phyloP scores from a whole-genome alignment of 2,329 filamentous ascomycete genomes.

The Teratosphaeria gauchensis region DNA sequence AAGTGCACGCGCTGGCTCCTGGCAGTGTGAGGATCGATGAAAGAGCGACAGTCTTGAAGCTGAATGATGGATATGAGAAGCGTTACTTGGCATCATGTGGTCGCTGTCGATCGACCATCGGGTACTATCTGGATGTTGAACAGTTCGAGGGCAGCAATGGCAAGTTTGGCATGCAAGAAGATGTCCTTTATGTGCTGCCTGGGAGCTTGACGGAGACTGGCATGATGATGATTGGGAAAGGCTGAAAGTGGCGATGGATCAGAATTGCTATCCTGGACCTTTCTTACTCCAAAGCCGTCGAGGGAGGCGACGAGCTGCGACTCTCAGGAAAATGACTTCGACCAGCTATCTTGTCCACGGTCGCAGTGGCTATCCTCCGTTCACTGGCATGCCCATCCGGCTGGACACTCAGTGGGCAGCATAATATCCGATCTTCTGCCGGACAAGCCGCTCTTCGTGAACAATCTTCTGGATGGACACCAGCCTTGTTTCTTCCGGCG shows the following conservation, averaged over 20 bases:
- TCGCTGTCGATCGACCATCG: constrained; percentile 51
- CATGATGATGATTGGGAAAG: background rate
- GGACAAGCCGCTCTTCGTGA: background rate
- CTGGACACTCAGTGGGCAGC: background rate
- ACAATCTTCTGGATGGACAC: background rate
- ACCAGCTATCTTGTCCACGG: background rate
- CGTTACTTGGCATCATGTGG: constrained; percentile 49
- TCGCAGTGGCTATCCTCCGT: background rate
- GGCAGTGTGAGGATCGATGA: constrained; percentile 9
- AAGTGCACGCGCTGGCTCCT: constrained; percentile 9
- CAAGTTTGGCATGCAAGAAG: background rate
- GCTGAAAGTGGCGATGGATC: background rate
- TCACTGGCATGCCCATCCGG: background rate
- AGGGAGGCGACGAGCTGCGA: background rate
- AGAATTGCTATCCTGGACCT: background rate
- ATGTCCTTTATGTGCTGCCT: background rate
- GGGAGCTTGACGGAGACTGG: background rate
- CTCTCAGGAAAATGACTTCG: background rate
- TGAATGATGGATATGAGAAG: constrained; percentile 57
- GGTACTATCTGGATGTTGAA: constrained; percentile 48
- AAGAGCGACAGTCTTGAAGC: constrained; percentile 14
- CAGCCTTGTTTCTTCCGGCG: background rate
- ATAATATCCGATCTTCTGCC: background rate
- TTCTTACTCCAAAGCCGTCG: background rate
- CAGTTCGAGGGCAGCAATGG: constrained; percentile 26